Conservation (phyloP, 1,284 basidiomycete species). For the Apiotrichum montevideense region DNA sequence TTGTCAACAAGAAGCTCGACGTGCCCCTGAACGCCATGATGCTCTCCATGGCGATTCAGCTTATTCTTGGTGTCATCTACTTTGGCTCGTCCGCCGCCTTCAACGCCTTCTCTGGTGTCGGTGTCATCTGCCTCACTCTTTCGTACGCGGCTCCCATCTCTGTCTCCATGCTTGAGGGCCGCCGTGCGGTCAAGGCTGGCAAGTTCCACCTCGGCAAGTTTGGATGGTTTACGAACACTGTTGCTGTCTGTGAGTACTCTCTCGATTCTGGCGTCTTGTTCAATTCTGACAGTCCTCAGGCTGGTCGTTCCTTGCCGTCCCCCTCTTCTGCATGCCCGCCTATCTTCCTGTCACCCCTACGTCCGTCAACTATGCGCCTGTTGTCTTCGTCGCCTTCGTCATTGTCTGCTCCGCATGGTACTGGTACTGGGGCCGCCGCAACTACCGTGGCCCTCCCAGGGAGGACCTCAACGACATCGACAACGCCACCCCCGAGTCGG, state of each 20-base stretch:
- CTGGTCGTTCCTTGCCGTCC: slow-evolving; percentile 33
- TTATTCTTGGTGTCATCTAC: slow-evolving; percentile 45
- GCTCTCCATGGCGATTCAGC: slow-evolving; percentile 44
- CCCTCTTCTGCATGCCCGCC: slow-evolving; percentile 34
- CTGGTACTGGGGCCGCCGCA: slow-evolving; percentile 43
- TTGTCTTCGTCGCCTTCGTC: slow-evolving; percentile 58
- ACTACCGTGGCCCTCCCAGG: slow-evolving; percentile 37
- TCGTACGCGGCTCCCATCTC: slow-evolving; percentile 46
- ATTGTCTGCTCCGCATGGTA: slow-evolving; percentile 57
- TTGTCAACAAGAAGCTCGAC: slow-evolving; percentile 42
- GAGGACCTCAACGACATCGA: slow-evolving; percentile 7
- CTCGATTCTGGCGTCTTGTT: not conserved
- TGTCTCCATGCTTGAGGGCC: slow-evolving; percentile 41
- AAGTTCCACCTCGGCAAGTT: slow-evolving; percentile 39
- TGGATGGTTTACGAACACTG: slow-evolving; percentile 40
- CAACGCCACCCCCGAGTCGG: too few relatives aligned
- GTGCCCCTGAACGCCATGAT: slow-evolving; percentile 47
- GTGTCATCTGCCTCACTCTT: slow-evolving; percentile 38
- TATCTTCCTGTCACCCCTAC: slow-evolving; percentile 25
- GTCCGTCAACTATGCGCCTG: slow-evolving; percentile 51
- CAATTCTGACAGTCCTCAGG: not conserved
- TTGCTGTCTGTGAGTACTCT: slow-evolving; percentile 12
- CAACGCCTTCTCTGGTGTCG: slow-evolving; percentile 42
- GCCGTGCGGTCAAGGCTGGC: slow-evolving; percentile 34
- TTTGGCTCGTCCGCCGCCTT: slow-evolving; percentile 42